Evolutionary conservation across 768 basidiomycete species (phyloP).

Genomic region (Lyophyllum shimeji): DNA sequence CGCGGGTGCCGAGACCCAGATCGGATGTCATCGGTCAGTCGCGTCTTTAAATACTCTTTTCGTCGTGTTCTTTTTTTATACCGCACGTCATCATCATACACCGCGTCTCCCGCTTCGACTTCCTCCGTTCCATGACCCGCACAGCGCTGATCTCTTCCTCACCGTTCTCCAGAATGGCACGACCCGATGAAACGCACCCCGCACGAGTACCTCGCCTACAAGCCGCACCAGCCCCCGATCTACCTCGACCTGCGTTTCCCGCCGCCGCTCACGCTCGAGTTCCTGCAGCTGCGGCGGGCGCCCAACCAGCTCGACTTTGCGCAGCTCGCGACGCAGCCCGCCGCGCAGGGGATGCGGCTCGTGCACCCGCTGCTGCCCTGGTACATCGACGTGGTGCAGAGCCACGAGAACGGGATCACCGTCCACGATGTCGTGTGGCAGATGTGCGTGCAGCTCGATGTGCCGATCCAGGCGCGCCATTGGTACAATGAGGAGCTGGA

Average conservation of each 20-base stretch:
- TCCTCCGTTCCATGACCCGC: neutral
- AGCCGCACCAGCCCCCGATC: constrained; percentile 33
- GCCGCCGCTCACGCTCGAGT: constrained; percentile 32
- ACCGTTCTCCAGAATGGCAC: constrained; percentile 12
- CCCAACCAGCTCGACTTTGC: constrained; percentile 50
- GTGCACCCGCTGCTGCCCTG: constrained; percentile 61
- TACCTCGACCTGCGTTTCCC: constrained; percentile 51
- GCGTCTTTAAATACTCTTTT: neutral
- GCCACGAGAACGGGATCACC: constrained; percentile 54
- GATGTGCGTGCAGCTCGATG: constrained; percentile 41
- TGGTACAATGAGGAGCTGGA: constrained; percentile 60
- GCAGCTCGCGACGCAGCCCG: constrained; percentile 53
- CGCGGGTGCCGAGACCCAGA: constrained; percentile 24
- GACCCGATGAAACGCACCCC: constrained; percentile 31
- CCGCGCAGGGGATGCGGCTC: constrained; percentile 50
- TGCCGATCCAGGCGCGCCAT: constrained; percentile 48
- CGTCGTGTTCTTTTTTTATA: neutral
- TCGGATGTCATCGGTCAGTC: constrained; percentile 35
- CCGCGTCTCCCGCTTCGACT: neutral
- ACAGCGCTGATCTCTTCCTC: constrained; percentile 20
- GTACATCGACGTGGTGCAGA: constrained; percentile 58
- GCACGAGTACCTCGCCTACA: constrained; percentile 29
- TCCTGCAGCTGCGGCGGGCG: constrained; percentile 43
- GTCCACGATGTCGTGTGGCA: constrained; percentile 53
- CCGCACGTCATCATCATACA: neutral